Evolutionary conservation across 2,329 filamentous ascomycete genomes (phyloP).

Genomic region (Pseudogymnoascus sp.): DNA sequence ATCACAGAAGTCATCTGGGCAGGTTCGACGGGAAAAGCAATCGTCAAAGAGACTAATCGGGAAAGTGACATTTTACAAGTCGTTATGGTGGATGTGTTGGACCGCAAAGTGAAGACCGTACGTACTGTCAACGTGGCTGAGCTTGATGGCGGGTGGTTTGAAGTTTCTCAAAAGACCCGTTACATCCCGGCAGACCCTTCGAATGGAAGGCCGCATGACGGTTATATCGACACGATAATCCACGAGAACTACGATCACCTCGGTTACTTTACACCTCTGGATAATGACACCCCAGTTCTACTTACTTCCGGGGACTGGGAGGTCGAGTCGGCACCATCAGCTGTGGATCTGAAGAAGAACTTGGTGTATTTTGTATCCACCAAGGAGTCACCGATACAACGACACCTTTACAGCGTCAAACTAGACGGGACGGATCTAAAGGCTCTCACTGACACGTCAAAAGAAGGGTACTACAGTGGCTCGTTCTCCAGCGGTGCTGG

Average conservation of each 20-base stretch:
- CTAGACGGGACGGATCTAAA: slow-evolving; percentile 61
- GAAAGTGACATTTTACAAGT: slow-evolving; percentile 88
- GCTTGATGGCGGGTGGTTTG: slow-evolving; percentile 96
- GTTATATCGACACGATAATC: slow-evolving; percentile 87
- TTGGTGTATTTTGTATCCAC: slow-evolving; percentile 86
- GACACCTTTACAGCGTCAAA: slow-evolving; percentile 84
- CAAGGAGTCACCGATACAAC: slow-evolving; percentile 77
- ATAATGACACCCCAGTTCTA: slow-evolving; percentile 72
- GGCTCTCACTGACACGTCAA: slow-evolving; percentile 62
- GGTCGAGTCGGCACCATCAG: slow-evolving; percentile 74
- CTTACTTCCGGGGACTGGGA: slow-evolving; percentile 89
- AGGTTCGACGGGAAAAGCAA: slow-evolving; percentile 59
- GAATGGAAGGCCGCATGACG: slow-evolving; percentile 70
- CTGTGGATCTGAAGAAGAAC: slow-evolving; percentile 75
- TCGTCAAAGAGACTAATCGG: slow-evolving; percentile 88
- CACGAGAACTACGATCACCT: slow-evolving; percentile 82
- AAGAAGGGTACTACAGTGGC: slow-evolving; percentile 68
- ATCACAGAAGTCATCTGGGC: slow-evolving; percentile 94
- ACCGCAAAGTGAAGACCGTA: slow-evolving; percentile 67
- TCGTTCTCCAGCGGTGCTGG: slow-evolving; percentile 78
- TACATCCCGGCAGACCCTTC: slow-evolving; percentile 77
- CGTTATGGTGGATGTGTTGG: slow-evolving; percentile 69
- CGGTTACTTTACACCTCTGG: slow-evolving; percentile 83
- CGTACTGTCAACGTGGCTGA: slow-evolving; percentile 69
- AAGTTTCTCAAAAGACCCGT: slow-evolving; percentile 76